These are phyloP conservation scores for Russula emetica DNA, from an alignment of 768 basidiomycete species.

Conservation along the genomic window DNA sequence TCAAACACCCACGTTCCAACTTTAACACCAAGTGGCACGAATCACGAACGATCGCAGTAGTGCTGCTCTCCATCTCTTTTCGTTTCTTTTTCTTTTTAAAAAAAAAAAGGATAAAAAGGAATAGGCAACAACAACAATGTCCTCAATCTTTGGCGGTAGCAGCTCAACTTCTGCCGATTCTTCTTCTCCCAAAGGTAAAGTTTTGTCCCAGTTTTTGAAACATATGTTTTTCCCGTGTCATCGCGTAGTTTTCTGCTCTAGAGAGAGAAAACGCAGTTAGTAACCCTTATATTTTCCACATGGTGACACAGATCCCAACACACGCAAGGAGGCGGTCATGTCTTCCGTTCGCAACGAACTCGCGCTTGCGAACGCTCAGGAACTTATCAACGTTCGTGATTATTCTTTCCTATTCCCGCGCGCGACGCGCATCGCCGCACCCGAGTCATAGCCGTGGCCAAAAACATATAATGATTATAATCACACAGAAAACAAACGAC, in stretches of 20 bases:
- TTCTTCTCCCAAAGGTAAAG: constrained; percentile 21
- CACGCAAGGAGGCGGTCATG: constrained; percentile 50
- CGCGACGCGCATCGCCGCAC: too few relatives aligned
- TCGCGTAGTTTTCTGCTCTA: too few relatives aligned
- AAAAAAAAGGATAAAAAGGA: not conserved
- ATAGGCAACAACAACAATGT: constrained; percentile 21
- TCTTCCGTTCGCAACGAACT: constrained; percentile 64
- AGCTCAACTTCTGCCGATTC: constrained; percentile 21
- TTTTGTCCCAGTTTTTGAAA: not conserved
- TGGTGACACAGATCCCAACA: constrained; percentile 35
- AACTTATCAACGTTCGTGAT: constrained; percentile 65
- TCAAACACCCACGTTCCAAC: too few relatives aligned
- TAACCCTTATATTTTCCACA: not conserved
- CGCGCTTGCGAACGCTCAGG: constrained; percentile 70
- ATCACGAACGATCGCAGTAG: too few relatives aligned
- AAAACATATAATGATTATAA: not conserved
- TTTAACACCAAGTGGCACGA: too few relatives aligned
- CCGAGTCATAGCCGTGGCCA: too few relatives aligned
- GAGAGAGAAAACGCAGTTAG: not conserved
- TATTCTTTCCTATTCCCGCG: not conserved
- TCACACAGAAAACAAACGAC: constrained; percentile 65
- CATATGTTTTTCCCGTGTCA: too few relatives aligned
- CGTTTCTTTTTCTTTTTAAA: not conserved
- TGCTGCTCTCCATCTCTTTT: not conserved
- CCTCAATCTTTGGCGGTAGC: constrained; percentile 30